Conservation (phyloP, 2,329 filamentous ascomycete genomes). For the Pestalotiopsis sp. region DNA sequence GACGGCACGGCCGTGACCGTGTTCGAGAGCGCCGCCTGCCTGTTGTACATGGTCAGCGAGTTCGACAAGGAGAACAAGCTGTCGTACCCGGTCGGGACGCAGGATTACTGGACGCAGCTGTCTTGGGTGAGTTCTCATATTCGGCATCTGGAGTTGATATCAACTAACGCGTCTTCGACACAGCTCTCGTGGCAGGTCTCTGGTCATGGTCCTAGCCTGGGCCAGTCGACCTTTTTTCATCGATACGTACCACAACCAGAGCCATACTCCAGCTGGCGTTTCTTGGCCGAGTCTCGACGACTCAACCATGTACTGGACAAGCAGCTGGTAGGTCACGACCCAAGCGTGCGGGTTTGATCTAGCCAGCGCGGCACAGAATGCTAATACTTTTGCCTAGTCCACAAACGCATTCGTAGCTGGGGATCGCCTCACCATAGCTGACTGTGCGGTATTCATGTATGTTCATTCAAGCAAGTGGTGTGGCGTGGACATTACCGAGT, state of each 20-base stretch:
- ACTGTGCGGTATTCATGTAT: slow-evolving; percentile 17
- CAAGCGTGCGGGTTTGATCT: not conserved
- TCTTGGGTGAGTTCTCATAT: slow-evolving; percentile 24
- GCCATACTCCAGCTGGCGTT: slow-evolving; percentile 22
- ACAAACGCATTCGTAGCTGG: slow-evolving; percentile 1
- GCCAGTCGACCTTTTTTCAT: slow-evolving; percentile 23
- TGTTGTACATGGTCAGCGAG: slow-evolving; percentile 25
- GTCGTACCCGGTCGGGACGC: slow-evolving; percentile 22
- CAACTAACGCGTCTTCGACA: not conserved
- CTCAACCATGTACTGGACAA: slow-evolving; percentile 24
- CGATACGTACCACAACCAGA: slow-evolving; percentile 23
- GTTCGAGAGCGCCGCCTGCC: slow-evolving; percentile 28
- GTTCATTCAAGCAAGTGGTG: slow-evolving; percentile 17
- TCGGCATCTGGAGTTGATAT: not conserved
- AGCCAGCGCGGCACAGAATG: not conserved
- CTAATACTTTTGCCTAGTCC: not conserved
- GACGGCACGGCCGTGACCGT: slow-evolving; percentile 25
- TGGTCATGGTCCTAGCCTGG: slow-evolving; percentile 24
- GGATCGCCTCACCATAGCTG: slow-evolving; percentile 18
- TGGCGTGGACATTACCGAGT: slow-evolving; percentile 16
- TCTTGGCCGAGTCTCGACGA: slow-evolving; percentile 20
- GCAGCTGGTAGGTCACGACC: slow-evolving; percentile 19
- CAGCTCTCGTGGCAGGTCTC: slow-evolving; percentile 27
- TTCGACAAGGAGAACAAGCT: slow-evolving; percentile 28
- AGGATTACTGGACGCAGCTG: slow-evolving; percentile 26